Evolutionary conservation across 768 basidiomycete species (phyloP).

Genomic region (Solioccasus polychromus): DNA sequence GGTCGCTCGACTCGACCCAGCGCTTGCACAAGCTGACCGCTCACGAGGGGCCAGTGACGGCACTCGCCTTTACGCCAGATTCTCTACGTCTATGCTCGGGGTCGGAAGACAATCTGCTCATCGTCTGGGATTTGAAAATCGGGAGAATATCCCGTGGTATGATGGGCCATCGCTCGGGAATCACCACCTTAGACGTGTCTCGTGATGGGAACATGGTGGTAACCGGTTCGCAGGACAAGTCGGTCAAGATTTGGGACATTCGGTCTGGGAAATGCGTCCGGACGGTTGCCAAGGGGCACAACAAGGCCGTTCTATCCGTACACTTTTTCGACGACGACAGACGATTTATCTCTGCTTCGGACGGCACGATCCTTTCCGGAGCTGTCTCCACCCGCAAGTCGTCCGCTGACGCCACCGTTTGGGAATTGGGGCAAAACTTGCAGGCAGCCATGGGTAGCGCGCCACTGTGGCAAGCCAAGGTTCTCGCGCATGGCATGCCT

Average conservation of each 20-base stretch:
- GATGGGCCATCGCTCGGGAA: constrained; percentile 14
- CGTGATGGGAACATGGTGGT: constrained; percentile 12
- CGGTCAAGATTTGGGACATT: constrained; percentile 19
- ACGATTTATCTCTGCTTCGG: constrained; percentile 4
- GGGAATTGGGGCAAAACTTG: not conserved
- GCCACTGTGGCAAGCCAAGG: constrained; percentile 5
- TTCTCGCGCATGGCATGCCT: constrained; percentile 2
- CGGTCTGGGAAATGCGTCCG: constrained; percentile 8
- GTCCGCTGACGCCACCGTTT: constrained; percentile 3
- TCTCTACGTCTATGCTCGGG: constrained; percentile 17
- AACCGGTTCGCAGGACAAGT: constrained; percentile 17
- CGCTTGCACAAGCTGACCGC: constrained; percentile 1
- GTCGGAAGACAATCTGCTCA: constrained; percentile 15
- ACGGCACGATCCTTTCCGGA: not conserved
- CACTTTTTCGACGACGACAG: constrained; percentile 8
- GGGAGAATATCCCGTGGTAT: constrained; percentile 8
- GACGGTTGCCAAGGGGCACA: constrained; percentile 8
- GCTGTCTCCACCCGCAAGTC: constrained; percentile 1
- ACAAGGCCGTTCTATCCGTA: constrained; percentile 1
- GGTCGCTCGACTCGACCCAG: constrained; percentile 12
- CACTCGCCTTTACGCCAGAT: constrained; percentile 13
- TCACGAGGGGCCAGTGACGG: constrained; percentile 11
- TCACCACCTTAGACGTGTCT: constrained; percentile 16
- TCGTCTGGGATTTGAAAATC: constrained; percentile 13
- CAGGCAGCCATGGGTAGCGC: not conserved